A percentile compares a stretch with the other conserved stretches of the same genome.
Conservation (phyloP, 1,284 basidiomycete genomes). For the Apiotrichum porosum region DNA sequence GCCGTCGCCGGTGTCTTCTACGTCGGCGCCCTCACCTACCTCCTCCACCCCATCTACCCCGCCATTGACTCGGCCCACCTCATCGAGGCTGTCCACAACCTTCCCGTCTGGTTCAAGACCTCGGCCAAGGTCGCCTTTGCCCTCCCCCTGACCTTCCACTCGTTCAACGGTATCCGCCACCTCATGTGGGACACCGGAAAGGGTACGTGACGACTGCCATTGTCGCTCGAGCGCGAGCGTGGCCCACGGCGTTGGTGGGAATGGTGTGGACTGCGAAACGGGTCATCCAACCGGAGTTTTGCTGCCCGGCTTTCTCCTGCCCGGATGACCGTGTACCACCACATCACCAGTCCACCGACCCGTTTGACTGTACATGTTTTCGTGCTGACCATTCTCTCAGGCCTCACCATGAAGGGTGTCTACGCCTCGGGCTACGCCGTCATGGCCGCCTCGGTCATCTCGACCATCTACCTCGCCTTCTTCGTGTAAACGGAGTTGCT, state of each 20-base stretch:
- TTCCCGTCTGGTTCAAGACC: constrained; percentile 71
- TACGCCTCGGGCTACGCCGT: constrained; percentile 78
- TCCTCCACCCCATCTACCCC: constrained; percentile 66
- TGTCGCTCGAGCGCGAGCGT: too few relatives aligned
- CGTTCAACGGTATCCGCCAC: constrained; percentile 86
- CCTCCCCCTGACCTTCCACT: constrained; percentile 83
- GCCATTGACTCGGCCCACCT: constrained; percentile 67
- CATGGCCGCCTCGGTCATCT: constrained; percentile 69
- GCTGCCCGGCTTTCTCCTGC: too few relatives aligned
- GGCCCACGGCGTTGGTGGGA: too few relatives aligned
- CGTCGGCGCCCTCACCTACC: constrained; percentile 80
- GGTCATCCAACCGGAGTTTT: background rate
- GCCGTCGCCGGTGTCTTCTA: constrained; percentile 80
- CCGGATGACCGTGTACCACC: background rate
- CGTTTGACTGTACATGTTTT: too few relatives aligned
- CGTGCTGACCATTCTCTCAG: constrained; percentile 50
- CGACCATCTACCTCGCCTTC: constrained; percentile 56
- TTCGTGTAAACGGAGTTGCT: constrained; percentile 6
- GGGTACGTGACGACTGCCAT: constrained; percentile 66
- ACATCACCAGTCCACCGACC: too few relatives aligned
- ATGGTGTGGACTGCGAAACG: background rate
- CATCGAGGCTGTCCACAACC: constrained; percentile 59
- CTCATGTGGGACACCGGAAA: constrained; percentile 84
- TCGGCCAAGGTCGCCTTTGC: constrained; percentile 71
- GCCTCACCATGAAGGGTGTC: constrained; percentile 70